Base-by-base conservation (phyloP, 768 basidiomycete species). In the Clitopilus hobsonii region DNA sequence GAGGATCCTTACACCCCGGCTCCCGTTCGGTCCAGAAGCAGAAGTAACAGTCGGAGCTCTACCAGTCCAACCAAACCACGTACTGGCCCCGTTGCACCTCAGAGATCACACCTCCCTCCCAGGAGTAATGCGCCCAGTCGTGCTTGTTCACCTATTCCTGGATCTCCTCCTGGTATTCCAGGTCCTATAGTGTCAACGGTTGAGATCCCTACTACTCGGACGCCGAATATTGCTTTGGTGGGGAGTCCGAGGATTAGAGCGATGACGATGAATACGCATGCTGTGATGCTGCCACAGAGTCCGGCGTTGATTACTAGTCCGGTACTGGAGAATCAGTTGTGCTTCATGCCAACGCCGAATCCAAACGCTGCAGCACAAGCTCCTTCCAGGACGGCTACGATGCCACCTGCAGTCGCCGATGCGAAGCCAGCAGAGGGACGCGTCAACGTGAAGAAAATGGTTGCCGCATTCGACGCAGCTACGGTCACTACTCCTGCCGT, bases 241-340 rank as follows among this genome's bases (percentile, higher is more conserved):
- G n/a, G n/a, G n/a, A n/a, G n/a, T n/a, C n/a, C n/a, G n/a, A n/a
- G n/a, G n/a, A n/a, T n/a, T n/a, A n/a, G n/a, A n/a, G n/a, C n/a
- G n/a, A 45, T 16, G 22, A 20, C 22, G n/a, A 11, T 18, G 10
- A 45, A 45, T 8, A 28, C 45, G 16, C 57, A 56, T 38, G 59
- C 56, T 10, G 51, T 38, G 8, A 54, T 65, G 20, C 72, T 88
- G 2, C 82, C 83, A 0, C 71, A 71, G 23, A 84, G 83, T 57
- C 86, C 86, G 0, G 74, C 82, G 1, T 74, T 74, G 56, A 66
- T 88, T 29, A 81, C 72, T 65, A 85, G 80, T 10, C 80, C 82
- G 0, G 76, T 80, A 0, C 71, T 88, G 54, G 78, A 84, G 54
- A 77, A 72, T 24, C 72, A 75, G 24, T 71, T 88, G 25, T 83